Conservation (phyloP, 345 rosid genomes). For the Geranium rotundifolium region DNA sequence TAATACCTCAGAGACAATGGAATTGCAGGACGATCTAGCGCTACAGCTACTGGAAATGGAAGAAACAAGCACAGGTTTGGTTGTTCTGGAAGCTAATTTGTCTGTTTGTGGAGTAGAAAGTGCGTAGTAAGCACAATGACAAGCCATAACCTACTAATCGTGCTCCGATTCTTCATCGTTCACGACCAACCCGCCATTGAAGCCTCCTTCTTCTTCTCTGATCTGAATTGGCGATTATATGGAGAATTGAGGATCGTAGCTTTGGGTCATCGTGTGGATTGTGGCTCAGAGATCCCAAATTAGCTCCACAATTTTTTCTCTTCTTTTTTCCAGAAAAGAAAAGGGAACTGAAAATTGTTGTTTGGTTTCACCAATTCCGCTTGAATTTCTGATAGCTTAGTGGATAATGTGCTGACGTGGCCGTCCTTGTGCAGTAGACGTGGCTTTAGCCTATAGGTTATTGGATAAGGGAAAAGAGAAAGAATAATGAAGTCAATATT, state of each 20-base stretch:
- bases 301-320: too few species aligned
- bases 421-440: not conserved
- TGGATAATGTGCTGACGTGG: constrained; percentile 29
- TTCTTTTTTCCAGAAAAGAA: too few species aligned
- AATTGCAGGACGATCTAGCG: constrained; percentile 27
- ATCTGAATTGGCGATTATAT: not conserved
- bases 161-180: constrained; percentile 25
- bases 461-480: too few species aligned
- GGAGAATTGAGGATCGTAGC: too few species aligned
- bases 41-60: constrained; percentile 10
- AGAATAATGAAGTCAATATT: too few species aligned
- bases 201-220: not conserved
- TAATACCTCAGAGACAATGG: constrained; percentile 61
- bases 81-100: constrained; percentile 11
- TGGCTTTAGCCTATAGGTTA: too few species aligned
- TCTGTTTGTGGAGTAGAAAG: constrained; percentile 23
- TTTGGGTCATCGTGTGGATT: too few species aligned
- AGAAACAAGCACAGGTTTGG: constrained; percentile 18
- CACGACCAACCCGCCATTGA: constrained; percentile 29
- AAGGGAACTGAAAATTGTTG: not conserved
- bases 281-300: too few species aligned
- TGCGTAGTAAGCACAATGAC: constrained; percentile 33
- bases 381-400: not conserved
- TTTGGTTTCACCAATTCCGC: not conserved
- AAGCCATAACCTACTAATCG: constrained; percentile 45